Conservation (phyloP, 1,284 basidiomycete species). For the Sporisorium iseilematis-ciliati region DNA sequence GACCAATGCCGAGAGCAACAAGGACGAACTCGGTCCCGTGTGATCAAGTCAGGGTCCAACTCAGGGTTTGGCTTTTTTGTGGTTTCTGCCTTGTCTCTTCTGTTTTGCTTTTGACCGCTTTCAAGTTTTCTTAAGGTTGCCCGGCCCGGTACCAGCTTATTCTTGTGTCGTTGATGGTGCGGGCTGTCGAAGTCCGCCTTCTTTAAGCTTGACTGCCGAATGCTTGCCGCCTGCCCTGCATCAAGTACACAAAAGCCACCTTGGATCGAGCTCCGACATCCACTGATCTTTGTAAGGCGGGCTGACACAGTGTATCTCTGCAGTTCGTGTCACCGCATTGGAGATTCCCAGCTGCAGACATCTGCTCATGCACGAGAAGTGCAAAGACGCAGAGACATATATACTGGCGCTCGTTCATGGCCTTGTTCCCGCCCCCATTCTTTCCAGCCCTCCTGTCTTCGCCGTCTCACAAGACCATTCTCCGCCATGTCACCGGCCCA, state of each 20-base stretch:
- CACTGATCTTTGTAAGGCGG: not conserved
- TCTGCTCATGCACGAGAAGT: too few relatives aligned
- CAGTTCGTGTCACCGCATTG: too few relatives aligned
- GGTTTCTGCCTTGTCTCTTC: not conserved
- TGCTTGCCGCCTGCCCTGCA: not conserved
- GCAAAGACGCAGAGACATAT: not conserved
- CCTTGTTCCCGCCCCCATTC: not conserved
- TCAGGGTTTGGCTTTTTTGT: slow-evolving; percentile 12
- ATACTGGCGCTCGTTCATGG: not conserved
- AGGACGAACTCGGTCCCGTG: too few relatives aligned
- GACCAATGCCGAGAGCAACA: not conserved
- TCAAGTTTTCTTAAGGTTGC: slow-evolving; percentile 6
- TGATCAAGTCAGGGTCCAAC: slow-evolving; percentile 38
- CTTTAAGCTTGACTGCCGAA: not conserved
- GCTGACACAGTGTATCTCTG: too few relatives aligned
- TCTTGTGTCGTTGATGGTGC: not conserved
- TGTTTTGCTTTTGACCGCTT: slow-evolving; percentile 13
- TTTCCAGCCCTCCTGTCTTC: not conserved
- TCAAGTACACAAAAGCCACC: not conserved
- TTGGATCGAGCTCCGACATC: not conserved
- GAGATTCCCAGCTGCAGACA: too few relatives aligned
- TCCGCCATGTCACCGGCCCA: slow-evolving; percentile 7
- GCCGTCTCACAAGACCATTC: not conserved
- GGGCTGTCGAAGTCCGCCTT: slow-evolving; percentile 3
- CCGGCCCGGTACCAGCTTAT: not conserved